Evolutionary conservation across 805 yeast species (phyloP), one percentile per base, ranked within the genome.

Genomic region (Zygosaccharomyces pseudorouxii): DNA sequence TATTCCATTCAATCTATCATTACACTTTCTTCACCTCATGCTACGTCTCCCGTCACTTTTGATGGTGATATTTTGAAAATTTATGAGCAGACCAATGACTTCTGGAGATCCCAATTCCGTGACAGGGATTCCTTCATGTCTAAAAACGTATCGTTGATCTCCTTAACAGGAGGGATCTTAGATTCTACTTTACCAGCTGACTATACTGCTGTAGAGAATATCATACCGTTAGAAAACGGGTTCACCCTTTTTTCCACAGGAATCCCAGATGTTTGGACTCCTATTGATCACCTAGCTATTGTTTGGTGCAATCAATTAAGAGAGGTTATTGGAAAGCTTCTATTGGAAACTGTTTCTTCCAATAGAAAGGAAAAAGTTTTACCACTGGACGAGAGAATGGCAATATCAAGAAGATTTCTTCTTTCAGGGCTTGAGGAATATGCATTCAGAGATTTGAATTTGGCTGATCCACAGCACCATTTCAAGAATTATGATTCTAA

Each of bases 221-320:
- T 90, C 1, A 73, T 89, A 0, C 96, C 97, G 0, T 73, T 76
- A 1, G 54, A 78, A 0, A 80, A 92, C 57, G 97, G 97, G 0
- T 82, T 92, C 51, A 81, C 95, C 0, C 86, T 84, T 0, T 87
- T 80, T 56, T 79, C 97, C 0, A 82, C 93, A 0, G 90, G 96
- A 1, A 84, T 92, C 9, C 96, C 96, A 0, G 76, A 75, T 2
- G 97, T 92, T 1, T 92, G 97, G 96, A 82, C 96, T 0, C 86
- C 97, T 1, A 82, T 89, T 36, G 98, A 92, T 65, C 99, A 92
- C 69, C 74, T 89, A 54, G 97, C 98, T 0, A 82, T 93, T 42
- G 96, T 92, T 1, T 92, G 99, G 99, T 92, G 99, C 67, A 86
- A 82, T 52, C 97, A 92, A 64, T 69, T 90, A 33, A 75, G 97